Evolutionary conservation across 352 stramenopile species (phyloP).

Genomic region (Phytophthora meadii): DNA sequence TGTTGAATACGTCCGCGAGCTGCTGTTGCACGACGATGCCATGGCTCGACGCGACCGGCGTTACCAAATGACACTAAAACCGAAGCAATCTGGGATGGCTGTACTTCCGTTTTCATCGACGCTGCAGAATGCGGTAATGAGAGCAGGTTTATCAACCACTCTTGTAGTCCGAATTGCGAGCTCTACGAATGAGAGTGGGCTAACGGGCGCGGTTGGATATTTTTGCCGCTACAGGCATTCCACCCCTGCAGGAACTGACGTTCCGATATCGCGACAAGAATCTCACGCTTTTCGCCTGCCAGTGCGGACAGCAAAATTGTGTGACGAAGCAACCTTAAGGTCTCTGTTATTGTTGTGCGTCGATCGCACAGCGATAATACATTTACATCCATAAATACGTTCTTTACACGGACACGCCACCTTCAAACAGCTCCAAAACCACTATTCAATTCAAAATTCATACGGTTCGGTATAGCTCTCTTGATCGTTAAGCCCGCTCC

Average conservation of each 20-base stretch:
- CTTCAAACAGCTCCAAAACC: too few species aligned
- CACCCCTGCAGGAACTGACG: background rate
- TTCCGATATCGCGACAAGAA: background rate
- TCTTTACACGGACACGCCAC: too few species aligned
- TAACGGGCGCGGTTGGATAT: slow-evolving; percentile 1
- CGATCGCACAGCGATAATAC: background rate
- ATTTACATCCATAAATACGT: too few species aligned
- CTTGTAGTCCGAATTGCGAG: background rate
- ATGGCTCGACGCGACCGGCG: background rate
- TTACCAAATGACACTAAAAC: background rate
- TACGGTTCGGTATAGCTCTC: too few species aligned
- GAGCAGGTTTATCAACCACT: background rate
- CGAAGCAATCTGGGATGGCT: background rate
- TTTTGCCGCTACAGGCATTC: background rate
- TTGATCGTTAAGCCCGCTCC: too few species aligned
- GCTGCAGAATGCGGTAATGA: background rate
- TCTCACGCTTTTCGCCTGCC: background rate
- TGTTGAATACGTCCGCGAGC: background rate
- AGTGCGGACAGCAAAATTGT: background rate
- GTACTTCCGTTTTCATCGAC: background rate
- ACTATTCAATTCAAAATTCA: too few species aligned
- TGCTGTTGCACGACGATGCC: background rate
- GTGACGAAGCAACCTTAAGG: background rate
- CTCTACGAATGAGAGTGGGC: slow-evolving; percentile 4
- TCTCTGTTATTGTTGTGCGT: background rate